These are phyloP conservation scores for Macadamia tetraphylla DNA, from an alignment of 164 flowering plant genomes.

Conservation along the genomic window DNA sequence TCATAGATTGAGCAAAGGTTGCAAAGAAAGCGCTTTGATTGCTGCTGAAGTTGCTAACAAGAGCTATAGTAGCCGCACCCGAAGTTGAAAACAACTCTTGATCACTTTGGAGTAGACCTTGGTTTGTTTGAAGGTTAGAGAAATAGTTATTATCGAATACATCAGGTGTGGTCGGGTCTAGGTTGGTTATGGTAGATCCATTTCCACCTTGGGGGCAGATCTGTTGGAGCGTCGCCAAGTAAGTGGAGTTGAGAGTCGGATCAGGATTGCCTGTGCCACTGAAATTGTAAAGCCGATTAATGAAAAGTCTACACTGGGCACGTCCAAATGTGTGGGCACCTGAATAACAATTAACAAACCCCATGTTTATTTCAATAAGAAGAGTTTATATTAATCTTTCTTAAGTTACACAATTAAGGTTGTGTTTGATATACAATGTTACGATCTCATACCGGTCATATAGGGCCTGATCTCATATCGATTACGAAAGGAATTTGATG, in stretches of 20 bases:
- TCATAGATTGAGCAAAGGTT: conserved; percentile 35
- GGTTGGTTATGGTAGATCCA: conserved; percentile 10
- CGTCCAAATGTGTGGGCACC: conserved; percentile 50
- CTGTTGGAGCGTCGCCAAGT: conserved; percentile 23
- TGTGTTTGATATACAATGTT: too few relatives aligned
- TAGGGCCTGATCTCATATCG: too few relatives aligned
- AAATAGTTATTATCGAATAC: conserved; percentile 42
- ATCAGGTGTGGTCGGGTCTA: conserved; percentile 32
- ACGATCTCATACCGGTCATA: too few relatives aligned
- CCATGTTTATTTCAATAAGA: too few relatives aligned
- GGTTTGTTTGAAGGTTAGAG: conserved; percentile 30
- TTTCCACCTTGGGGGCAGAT: conserved; percentile 34
- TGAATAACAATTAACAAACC: conserved; percentile 1
- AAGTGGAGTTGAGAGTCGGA: conserved; percentile 26
- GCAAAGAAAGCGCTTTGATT: conserved; percentile 33
- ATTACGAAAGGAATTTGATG: too few relatives aligned
- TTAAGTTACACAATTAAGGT: background rate
- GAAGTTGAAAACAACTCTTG: conserved; percentile 34
- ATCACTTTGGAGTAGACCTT: conserved; percentile 40
- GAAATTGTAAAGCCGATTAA: conserved; percentile 30
- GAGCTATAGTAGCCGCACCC: conserved; percentile 20
- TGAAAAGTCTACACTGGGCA: conserved; percentile 26
- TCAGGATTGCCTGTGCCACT: conserved; percentile 26
- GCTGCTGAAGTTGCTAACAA: conserved; percentile 26
- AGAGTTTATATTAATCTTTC: background rate